Conservation (phyloP, 2,329 filamentous ascomycete species). For the Neofusicoccum parvum region DNA sequence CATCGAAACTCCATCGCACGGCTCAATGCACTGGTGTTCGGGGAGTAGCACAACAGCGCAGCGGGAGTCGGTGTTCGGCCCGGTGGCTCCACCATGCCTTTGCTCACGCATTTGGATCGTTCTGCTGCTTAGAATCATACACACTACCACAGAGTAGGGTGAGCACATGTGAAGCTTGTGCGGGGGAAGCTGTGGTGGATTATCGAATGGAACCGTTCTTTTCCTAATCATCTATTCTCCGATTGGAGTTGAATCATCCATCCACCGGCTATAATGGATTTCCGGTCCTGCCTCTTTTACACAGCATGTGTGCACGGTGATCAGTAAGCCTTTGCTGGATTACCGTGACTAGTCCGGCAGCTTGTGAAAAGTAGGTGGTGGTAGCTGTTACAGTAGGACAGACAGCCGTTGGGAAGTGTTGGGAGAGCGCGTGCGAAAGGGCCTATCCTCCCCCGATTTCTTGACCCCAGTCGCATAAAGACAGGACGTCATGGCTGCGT, state of each 20-base stretch:
- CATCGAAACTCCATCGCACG: too few species aligned
- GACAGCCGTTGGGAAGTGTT: too few species aligned
- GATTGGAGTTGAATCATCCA: background rate
- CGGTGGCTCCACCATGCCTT: background rate
- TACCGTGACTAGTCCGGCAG: background rate
- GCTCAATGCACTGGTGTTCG: too few species aligned
- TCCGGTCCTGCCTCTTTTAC: background rate
- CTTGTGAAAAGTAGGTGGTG: background rate
- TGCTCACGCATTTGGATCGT: too few species aligned
- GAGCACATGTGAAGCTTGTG: background rate
- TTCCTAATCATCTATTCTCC: background rate
- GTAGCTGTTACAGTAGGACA: background rate
- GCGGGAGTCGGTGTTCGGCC: too few species aligned
- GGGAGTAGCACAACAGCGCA: too few species aligned
- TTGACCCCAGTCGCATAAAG: too few species aligned
- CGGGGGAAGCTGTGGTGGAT: background rate
- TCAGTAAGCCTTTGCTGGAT: background rate
- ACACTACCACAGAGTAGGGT: background rate
- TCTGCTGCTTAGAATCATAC: too few species aligned
- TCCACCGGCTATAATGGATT: background rate
- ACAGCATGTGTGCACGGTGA: background rate
- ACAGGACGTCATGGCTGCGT: background rate
- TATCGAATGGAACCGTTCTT: background rate
- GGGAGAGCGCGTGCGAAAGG: too few species aligned
- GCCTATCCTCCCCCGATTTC: too few species aligned